Conservation (phyloP, 768 basidiomycete species). For the Ephemerocybe angulata region DNA sequence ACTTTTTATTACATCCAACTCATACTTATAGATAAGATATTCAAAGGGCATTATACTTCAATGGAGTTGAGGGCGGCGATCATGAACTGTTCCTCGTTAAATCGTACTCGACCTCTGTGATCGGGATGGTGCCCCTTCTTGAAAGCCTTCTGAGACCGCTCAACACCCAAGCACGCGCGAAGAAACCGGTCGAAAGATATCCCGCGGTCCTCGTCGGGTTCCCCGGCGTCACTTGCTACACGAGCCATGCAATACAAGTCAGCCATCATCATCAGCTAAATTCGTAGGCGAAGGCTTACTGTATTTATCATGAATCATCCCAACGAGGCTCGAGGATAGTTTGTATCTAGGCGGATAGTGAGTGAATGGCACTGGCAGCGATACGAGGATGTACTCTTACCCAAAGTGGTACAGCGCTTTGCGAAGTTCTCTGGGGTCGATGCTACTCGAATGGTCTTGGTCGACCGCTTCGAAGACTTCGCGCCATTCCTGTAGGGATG, state of each 20-base stretch:
- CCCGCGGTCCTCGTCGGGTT: background rate
- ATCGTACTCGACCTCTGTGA: too few relatives aligned
- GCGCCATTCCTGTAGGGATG: background rate
- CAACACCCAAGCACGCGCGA: background rate
- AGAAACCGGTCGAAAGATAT: background rate
- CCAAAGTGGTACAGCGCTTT: background rate
- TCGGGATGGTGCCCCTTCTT: too few relatives aligned
- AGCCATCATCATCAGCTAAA: background rate
- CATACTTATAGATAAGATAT: too few relatives aligned
- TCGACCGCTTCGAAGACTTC: background rate
- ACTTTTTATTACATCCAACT: too few relatives aligned
- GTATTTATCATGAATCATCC: background rate
- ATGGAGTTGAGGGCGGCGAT: too few relatives aligned
- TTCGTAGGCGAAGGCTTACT: background rate
- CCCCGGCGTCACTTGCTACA: background rate
- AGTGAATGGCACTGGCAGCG: background rate
- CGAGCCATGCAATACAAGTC: background rate
- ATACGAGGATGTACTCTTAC: background rate
- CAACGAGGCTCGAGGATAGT: background rate
- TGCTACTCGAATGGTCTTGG: background rate
- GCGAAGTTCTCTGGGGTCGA: background rate
- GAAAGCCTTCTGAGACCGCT: background rate
- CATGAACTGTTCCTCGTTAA: too few relatives aligned
- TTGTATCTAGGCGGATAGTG: background rate
- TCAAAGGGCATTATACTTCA: too few relatives aligned